These are phyloP conservation scores for Verbascum thapsus DNA, from an alignment of 257 asterid genomes.

Conservation along the genomic window DNA sequence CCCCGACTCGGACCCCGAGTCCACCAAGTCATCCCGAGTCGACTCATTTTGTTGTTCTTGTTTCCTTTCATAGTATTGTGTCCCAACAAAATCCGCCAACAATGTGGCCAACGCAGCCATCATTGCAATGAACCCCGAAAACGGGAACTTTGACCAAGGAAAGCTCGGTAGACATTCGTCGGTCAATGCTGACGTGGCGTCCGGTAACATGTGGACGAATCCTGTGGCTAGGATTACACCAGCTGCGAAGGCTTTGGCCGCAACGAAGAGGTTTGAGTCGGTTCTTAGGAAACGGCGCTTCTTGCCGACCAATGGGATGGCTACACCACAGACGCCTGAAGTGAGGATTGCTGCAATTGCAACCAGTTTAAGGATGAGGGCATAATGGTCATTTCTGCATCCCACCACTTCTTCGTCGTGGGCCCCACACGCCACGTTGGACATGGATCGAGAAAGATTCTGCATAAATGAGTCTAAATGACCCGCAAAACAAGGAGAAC, in stretches of 20 bases:
- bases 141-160: constrained; percentile 90
- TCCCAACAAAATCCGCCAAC: constrained; percentile 84
- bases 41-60: constrained; percentile 55
- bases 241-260: constrained; percentile 89
- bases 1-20: constrained; percentile 45
- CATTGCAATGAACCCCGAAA: constrained; percentile 95
- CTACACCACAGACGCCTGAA: constrained; percentile 80
- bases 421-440: constrained; percentile 49
- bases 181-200: constrained; percentile 65
- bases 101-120: constrained; percentile 81
- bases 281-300: constrained; percentile 70
- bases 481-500: constrained; percentile 33
- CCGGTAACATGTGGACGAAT: constrained; percentile 94
- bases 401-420: constrained; percentile 39
- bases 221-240: constrained; percentile 99
- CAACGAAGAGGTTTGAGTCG: constrained; percentile 75
- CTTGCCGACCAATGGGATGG: constrained; percentile 79
- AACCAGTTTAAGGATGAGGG: constrained; percentile 65
- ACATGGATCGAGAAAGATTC: constrained; percentile 57
- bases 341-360: constrained; percentile 75
- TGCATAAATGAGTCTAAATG: constrained; percentile 55
- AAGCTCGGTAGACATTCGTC: constrained; percentile 63
- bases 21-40: constrained; percentile 40
- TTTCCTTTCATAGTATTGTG: constrained; percentile 87
- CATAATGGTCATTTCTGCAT: constrained; percentile 64